Evolutionary conservation across 2,329 filamentous ascomycete genomes (phyloP), one percentile per base, ranked within the genome.

Genomic region (Dryadomyces quercus-mongolicae): DNA sequence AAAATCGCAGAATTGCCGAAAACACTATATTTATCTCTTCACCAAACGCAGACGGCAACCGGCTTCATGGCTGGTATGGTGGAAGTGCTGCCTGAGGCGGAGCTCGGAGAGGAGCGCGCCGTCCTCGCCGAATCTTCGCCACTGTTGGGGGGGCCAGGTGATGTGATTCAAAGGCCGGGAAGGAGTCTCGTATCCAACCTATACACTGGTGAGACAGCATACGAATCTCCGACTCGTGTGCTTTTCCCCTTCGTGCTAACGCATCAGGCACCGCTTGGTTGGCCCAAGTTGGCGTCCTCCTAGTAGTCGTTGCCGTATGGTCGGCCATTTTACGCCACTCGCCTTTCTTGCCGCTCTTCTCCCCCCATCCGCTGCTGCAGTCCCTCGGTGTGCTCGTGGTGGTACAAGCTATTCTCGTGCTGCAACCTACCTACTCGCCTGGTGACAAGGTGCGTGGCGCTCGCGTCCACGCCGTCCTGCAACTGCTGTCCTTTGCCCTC

Each of bases 351-450:
- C 86, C 88, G 43, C 81, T 95, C 62, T 95, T 97, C 77, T 90
- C 88, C 18, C 82, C 85, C 9, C 92, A 97, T 68, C 92, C 92
- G 8, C 82, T 96, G 65, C 73, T 84, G 56, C 75, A 79, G 70
- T 75, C 73, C 12, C 60, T 85, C 55, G 90, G 82, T 50, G 68
- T 95, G 56, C 75, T 95, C 58, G 75, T 88, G 55, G 75, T 93
- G 62, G 78, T 86, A 18, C 85, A 96, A 74, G 85, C 85, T 54
- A 81, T 91, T 60, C 81, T 97, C 52, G 73, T 93, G 61, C 78
- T 97, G 40, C 93, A 98, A 68, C 93, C 92, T 1, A 95, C 92
- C 0, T 80, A 86, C 62, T 87, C 87, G 0, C 73, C 83, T 2
- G 68, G 74, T 16, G 87, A 95, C 70, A 96, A 96, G 70, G 67